Conservation (phyloP, 2,329 filamentous ascomycete species). For the Ceratocystis lukuohia region DNA sequence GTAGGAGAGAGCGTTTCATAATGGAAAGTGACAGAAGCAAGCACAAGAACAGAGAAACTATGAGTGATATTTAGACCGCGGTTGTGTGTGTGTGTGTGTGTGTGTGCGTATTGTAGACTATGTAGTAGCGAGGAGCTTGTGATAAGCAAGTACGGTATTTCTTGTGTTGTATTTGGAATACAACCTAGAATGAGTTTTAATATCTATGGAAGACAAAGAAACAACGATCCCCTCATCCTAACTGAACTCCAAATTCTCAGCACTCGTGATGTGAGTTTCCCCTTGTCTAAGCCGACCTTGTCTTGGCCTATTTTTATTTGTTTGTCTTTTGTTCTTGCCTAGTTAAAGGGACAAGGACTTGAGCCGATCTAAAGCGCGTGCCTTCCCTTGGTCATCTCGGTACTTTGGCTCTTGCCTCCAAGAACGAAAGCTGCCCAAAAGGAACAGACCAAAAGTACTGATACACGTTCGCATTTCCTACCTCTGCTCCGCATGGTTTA, state of each 20-base stretch:
- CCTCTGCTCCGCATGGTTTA: too few relatives aligned
- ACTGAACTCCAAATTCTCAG: not conserved
- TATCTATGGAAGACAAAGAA: too few relatives aligned
- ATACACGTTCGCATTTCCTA: not conserved
- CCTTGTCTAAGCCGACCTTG: not conserved
- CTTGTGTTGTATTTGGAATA: too few relatives aligned
- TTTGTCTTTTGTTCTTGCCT: not conserved
- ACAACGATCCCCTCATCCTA: not conserved
- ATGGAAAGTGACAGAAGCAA: too few relatives aligned
- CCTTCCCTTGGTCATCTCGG: not conserved
- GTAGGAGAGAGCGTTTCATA: slow-evolving; percentile 7
- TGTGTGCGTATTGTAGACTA: too few relatives aligned
- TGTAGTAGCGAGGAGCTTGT: too few relatives aligned
- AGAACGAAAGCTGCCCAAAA: not conserved
- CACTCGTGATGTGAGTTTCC: not conserved
- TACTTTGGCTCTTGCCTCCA: not conserved
- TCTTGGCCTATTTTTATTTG: too few relatives aligned
- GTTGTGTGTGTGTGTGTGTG: too few relatives aligned
- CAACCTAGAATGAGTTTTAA: too few relatives aligned
- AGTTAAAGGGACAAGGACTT: not conserved
- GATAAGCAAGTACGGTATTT: too few relatives aligned
- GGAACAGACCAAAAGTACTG: not conserved
- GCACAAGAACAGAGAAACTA: too few relatives aligned
- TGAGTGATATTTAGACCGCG: too few relatives aligned
- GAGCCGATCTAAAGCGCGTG: slow-evolving; percentile 3